These are phyloP conservation scores for Epichloe glyceriae DNA, from an alignment of 2,329 filamentous ascomycete species.

Conservation along the genomic window DNA sequence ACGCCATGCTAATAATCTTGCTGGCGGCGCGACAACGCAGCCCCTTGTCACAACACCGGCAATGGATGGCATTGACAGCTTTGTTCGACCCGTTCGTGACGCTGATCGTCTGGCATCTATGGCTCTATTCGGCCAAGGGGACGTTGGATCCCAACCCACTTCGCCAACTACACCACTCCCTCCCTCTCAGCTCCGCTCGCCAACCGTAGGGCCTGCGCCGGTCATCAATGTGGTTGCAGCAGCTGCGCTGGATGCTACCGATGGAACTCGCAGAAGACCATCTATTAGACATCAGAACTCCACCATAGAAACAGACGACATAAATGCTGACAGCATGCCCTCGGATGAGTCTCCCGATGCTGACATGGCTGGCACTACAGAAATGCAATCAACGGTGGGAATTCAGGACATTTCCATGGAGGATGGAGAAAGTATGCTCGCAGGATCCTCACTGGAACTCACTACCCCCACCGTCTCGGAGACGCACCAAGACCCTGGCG, in stretches of 20 bases:
- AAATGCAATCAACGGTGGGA: slow-evolving; percentile 69
- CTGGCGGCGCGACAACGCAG: slow-evolving; percentile 38
- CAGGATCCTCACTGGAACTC: slow-evolving; percentile 60
- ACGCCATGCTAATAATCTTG: slow-evolving; percentile 34
- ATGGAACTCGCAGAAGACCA: slow-evolving; percentile 55
- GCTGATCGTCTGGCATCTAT: slow-evolving; percentile 74
- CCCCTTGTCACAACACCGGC: slow-evolving; percentile 54
- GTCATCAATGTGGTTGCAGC: slow-evolving; percentile 35
- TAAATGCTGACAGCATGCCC: slow-evolving; percentile 68
- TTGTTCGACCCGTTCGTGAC: slow-evolving; percentile 71
- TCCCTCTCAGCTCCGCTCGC: slow-evolving; percentile 45
- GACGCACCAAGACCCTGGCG: slow-evolving; percentile 65
- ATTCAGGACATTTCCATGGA: slow-evolving; percentile 75
- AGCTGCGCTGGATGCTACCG: slow-evolving; percentile 33
- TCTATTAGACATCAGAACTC: slow-evolving; percentile 86
- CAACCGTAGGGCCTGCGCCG: slow-evolving; percentile 34
- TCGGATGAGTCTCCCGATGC: slow-evolving; percentile 67
- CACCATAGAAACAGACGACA: slow-evolving; percentile 78
- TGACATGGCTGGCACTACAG: slow-evolving; percentile 67
- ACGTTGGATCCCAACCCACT: slow-evolving; percentile 75
- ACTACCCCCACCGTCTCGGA: slow-evolving; percentile 70
- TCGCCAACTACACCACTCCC: slow-evolving; percentile 78
- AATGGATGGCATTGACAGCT: slow-evolving; percentile 57
- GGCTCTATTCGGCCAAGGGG: slow-evolving; percentile 54
- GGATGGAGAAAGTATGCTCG: slow-evolving; percentile 66